phyloP scores from a whole-genome alignment of 768 basidiomycete species.

The Sporobolomyces roseus region DNA sequence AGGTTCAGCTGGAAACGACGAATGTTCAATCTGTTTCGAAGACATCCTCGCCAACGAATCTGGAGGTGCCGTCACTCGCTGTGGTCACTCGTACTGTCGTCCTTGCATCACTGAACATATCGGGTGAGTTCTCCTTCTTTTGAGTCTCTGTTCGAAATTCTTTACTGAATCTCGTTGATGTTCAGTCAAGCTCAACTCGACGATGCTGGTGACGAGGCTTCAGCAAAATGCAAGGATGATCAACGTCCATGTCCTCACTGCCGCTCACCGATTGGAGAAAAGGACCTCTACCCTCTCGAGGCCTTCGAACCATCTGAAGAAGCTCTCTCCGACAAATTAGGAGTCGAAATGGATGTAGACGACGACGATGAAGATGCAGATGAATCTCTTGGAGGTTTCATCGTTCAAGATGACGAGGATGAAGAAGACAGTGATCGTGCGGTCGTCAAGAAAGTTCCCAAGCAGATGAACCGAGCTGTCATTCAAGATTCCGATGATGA shows the following conservation, averaged over 20 bases:
- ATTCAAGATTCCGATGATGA: conserved; percentile 39
- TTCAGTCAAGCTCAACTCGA: conserved; percentile 48
- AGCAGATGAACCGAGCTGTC: conserved; percentile 32
- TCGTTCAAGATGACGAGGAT: conserved; percentile 46
- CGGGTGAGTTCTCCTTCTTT: background rate
- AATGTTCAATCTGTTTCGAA: conserved; percentile 67
- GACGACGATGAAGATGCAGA: conserved; percentile 26
- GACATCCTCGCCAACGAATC: conserved; percentile 48
- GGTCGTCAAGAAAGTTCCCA: conserved; percentile 13
- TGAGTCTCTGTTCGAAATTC: background rate
- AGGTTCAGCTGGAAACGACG: conserved; percentile 54
- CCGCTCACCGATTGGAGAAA: conserved; percentile 54
- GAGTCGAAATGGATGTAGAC: conserved; percentile 17
- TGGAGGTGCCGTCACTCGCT: conserved; percentile 56
- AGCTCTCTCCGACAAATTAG: conserved; percentile 52
- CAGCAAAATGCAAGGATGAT: conserved; percentile 50
- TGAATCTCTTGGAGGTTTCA: conserved; percentile 26
- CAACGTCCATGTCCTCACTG: conserved; percentile 64
- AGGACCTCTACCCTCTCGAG: conserved; percentile 56
- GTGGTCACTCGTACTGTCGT: conserved; percentile 62
- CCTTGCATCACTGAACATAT: conserved; percentile 57
- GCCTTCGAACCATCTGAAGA: conserved; percentile 65
- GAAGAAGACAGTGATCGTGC: conserved; percentile 15
- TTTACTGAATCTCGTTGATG: background rate
- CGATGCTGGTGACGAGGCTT: conserved; percentile 45